A percentile compares a stretch with the other conserved stretches of the same genome.
These are phyloP conservation scores for Marasmius tenuissimus DNA, from an alignment of 1,284 basidiomycete genomes.

Conservation along the genomic window DNA sequence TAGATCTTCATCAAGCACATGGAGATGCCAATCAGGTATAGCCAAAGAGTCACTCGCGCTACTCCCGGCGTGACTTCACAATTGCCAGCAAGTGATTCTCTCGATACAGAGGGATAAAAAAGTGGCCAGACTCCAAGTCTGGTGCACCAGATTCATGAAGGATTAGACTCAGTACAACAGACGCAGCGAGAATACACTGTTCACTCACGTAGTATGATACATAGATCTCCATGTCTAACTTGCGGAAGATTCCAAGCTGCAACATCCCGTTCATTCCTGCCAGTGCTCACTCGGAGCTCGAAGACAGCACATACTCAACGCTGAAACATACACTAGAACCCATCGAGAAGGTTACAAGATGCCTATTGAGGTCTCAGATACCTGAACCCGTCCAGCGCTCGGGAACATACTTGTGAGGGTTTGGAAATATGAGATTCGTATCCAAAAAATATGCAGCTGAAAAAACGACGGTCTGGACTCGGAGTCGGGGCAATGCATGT, in stretches of 20 bases:
- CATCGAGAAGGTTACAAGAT: slow-evolving; percentile 9
- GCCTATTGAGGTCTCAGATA: neutral
- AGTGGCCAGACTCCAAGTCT: neutral
- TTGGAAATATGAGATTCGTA: slow-evolving; percentile 5
- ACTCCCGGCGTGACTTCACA: too few species aligned
- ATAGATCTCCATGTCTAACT: slow-evolving; percentile 20
- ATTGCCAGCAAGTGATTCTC: too few species aligned
- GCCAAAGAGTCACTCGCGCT: too few species aligned
- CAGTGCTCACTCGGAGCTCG: neutral
- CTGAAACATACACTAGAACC: slow-evolving; percentile 6
- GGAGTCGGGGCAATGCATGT: too few species aligned
- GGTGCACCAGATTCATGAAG: neutral
- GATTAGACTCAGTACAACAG: neutral
- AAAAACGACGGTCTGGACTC: slow-evolving; percentile 4
- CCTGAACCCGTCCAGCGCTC: slow-evolving; percentile 7
- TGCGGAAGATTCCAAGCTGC: slow-evolving; percentile 24
- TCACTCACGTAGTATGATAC: neutral
- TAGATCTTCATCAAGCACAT: too few species aligned
- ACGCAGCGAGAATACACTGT: neutral
- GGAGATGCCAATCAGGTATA: too few species aligned
- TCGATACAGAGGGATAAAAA: too few species aligned
- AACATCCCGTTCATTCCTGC: neutral
- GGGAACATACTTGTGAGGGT: slow-evolving; percentile 4
- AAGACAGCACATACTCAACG: neutral
- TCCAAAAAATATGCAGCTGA: slow-evolving; percentile 7